Conservation (phyloP, 176 grass and related monocot species). For the Zizania latifolia region DNA sequence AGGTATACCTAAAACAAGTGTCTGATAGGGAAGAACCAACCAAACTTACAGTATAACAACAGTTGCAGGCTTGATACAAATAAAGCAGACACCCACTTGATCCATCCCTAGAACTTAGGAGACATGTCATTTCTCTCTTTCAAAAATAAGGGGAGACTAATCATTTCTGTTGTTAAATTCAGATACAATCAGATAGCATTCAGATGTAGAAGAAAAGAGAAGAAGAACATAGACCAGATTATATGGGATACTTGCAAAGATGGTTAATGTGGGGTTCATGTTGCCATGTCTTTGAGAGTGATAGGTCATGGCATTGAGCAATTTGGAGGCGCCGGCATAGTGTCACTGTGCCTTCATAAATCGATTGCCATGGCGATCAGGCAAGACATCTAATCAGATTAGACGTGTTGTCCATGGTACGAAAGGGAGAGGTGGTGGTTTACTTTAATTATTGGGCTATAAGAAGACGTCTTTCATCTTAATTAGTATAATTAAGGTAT, state of each 20-base stretch:
- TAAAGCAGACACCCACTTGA: not conserved
- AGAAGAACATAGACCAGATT: not conserved
- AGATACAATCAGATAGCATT: not conserved
- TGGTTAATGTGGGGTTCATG: slow-evolving; percentile 34
- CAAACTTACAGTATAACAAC: not conserved
- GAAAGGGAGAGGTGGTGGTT: slow-evolving; percentile 7
- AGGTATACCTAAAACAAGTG: slow-evolving; percentile 29
- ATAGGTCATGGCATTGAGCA: slow-evolving; percentile 26
- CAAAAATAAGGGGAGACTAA: no score
- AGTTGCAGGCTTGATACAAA: not conserved
- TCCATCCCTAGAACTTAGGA: slow-evolving; percentile 16
- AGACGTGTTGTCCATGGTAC: slow-evolving; percentile 41
- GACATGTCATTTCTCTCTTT: no score
- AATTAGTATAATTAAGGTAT: slow-evolving; percentile 12
- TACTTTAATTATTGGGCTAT: slow-evolving; percentile 12
- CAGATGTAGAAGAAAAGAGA: not conserved
- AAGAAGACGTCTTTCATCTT: not conserved
- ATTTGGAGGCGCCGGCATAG: slow-evolving; percentile 56
- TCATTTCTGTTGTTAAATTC: slow-evolving; percentile 8
- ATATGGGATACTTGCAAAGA: slow-evolving; percentile 25
- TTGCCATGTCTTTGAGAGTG: slow-evolving; percentile 21
- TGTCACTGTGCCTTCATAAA: slow-evolving; percentile 41
- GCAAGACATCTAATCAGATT: slow-evolving; percentile 22
- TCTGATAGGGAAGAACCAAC: not conserved
- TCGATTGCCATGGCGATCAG: slow-evolving; percentile 24